Evolutionary conservation across 352 stramenopile species (phyloP), one percentile per base, ranked within the genome.

Genomic region (Phytophthora macrochlamydospora): DNA sequence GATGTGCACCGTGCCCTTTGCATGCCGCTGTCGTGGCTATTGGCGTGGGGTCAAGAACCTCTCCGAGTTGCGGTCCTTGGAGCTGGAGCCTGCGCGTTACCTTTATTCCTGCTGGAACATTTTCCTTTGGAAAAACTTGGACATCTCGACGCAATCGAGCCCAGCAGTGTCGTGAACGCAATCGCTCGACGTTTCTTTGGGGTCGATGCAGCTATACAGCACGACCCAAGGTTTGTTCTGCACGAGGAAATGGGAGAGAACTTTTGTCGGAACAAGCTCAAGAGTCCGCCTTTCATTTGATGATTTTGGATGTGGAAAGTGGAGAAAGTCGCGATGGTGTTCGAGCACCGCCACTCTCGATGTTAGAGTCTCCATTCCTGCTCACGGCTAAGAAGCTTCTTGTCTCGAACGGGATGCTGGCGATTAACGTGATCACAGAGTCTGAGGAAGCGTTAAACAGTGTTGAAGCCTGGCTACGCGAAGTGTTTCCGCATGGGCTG

Each of bases 1-100:
- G 86, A 93, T 37, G 76, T 94, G 3, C 84, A 94, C 53, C 78
- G 74, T n/a, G 83, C 75, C 2, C 65, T 94, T 62, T 81, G 78
- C 46, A 65, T 81, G 33, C 64, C 78, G 9, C 49, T 92, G 3
- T 37, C 59, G 1, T 78, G 71, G 68, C 53, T 85, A 0, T 13
- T 24, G 3, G 7, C 52, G 13, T 24, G 51, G 28, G 32, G 65
- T 2, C 2, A 63, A 13, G 28, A 13, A 30, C 64, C 71, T 46
- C 30, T 82, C 13, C 42, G 50, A 4, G 59, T 92, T 14, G 63
- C 73, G 1, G 62, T 93, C 2, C 29, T 94, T 11, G 86, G 86
- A 32, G 75, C 82, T 31, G 86, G 86, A 7, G 84, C 83, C 0
- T 83, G 75, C 32, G 67, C 83, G 3, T 64, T 94, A 0, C 81